phyloP scores from a whole-genome alignment of 371 early-diverging fungal genomes.

The Nematocida displodere region DNA sequence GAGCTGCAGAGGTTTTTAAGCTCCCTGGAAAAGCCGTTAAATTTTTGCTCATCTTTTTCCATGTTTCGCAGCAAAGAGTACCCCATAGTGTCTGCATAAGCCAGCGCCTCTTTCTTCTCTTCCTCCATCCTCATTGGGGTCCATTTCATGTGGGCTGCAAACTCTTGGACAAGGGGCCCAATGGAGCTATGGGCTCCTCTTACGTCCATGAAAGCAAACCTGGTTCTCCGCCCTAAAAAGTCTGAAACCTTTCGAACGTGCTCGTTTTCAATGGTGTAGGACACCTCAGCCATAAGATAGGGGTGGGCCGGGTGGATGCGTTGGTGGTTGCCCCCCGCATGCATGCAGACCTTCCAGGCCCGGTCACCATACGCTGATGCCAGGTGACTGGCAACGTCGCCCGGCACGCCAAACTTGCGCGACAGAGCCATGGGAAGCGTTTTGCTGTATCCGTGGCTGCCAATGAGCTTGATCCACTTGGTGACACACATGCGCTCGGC shows the following conservation, averaged over 20 bases:
- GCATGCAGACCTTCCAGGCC: conserved; percentile 65
- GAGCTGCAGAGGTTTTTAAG: background rate
- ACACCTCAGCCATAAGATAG: conserved; percentile 85
- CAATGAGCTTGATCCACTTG: conserved; percentile 73
- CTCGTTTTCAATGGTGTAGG: conserved; percentile 81
- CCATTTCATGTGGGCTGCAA: conserved; percentile 48
- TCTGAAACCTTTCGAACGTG: conserved; percentile 82
- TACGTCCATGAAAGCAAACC: conserved; percentile 86
- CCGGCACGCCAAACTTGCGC: conserved; percentile 81
- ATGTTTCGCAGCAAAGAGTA: conserved; percentile 19
- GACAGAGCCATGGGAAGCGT: conserved; percentile 80
- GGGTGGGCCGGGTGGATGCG: conserved; percentile 74
- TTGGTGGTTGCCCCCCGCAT: conserved; percentile 13
- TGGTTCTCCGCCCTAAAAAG: conserved; percentile 81
- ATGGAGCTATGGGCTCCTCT: conserved; percentile 78
- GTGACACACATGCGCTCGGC: conserved; percentile 68
- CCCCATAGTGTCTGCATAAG: conserved; percentile 43
- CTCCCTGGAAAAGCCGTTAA: background rate
- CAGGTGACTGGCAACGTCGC: conserved; percentile 83
- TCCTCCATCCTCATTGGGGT: background rate
- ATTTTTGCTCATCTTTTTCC: conserved; percentile 1
- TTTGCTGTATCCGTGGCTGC: conserved; percentile 75
- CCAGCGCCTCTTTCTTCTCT: conserved; percentile 23
- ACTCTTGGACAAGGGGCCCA: conserved; percentile 75
- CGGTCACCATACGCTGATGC: conserved; percentile 84